Conservation (phyloP, 202 grass and related monocot species). For the Schoenoplectus tabernaemontani region DNA sequence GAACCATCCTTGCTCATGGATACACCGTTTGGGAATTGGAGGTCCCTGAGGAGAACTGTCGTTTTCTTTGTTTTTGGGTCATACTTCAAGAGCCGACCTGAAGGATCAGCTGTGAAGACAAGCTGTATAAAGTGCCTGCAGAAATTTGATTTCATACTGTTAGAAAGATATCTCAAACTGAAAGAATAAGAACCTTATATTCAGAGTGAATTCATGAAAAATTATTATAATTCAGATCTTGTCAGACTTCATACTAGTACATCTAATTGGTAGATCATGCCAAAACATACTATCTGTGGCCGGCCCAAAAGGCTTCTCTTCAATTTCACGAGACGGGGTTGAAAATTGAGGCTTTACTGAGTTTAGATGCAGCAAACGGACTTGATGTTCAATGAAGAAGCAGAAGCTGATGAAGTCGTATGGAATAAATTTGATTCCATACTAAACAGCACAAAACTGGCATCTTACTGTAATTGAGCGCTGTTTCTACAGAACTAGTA, state of each 20-base stretch:
- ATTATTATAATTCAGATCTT: too few species aligned
- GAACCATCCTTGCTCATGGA: constrained; percentile 72
- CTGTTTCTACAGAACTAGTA: background rate
- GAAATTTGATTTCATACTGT: background rate
- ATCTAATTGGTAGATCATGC: background rate
- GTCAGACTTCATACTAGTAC: too few species aligned
- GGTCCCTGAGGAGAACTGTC: constrained; percentile 57
- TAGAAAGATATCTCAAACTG: background rate
- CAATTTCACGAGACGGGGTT: too few species aligned
- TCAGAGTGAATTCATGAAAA: too few species aligned
- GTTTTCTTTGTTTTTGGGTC: constrained; percentile 56
- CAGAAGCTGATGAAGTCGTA: background rate
- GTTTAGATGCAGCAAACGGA: background rate
- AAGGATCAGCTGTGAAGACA: constrained; percentile 70
- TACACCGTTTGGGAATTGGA: constrained; percentile 94
- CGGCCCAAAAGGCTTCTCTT: too few species aligned
- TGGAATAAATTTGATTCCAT: background rate
- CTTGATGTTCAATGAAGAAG: background rate
- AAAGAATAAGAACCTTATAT: too few species aligned
- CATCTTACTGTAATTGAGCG: background rate
- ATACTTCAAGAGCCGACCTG: constrained; percentile 82
- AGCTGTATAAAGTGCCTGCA: constrained; percentile 85
- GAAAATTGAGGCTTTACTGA: background rate
- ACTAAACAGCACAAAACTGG: background rate
- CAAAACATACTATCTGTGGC: too few species aligned